Percentiles rank a stretch among this genome's conserved stretches.
phyloP scores from a whole-genome alignment of 345 rosid genomes.

The Populus alba region DNA sequence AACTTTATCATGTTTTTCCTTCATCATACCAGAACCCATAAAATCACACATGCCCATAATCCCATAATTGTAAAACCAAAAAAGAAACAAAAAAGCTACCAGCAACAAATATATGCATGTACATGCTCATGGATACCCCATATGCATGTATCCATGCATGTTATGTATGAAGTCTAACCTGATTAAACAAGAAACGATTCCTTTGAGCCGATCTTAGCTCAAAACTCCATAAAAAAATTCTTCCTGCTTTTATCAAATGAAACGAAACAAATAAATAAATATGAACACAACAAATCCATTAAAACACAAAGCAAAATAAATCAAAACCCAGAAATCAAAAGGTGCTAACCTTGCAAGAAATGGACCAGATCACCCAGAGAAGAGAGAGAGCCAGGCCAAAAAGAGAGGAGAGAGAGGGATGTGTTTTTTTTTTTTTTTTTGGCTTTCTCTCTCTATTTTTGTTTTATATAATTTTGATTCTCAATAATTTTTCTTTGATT shows the following conservation, averaged over 20 bases:
- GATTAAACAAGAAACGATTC: slow-evolving; percentile 8
- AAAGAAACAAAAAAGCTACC: background rate
- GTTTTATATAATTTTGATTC: background rate
- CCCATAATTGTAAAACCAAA: background rate
- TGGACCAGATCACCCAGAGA: slow-evolving; percentile 38
- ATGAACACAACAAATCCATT: background rate
- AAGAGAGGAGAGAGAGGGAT: slow-evolving; percentile 1
- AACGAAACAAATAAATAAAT: background rate
- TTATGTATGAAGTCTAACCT: slow-evolving; percentile 5
- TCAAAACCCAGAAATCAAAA: slow-evolving; percentile 7
- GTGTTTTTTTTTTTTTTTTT: background rate
- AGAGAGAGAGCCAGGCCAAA: slow-evolving; percentile 2
- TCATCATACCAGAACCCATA: background rate
- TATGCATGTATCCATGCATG: background rate
- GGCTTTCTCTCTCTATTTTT: background rate
- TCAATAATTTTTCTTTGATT: background rate
- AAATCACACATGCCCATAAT: background rate
- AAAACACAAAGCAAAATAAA: background rate
- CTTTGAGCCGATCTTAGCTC: slow-evolving; percentile 28
- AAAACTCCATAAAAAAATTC: slow-evolving; percentile 26
- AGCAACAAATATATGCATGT: background rate
- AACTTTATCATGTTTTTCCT: background rate
- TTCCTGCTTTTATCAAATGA: slow-evolving; percentile 17
- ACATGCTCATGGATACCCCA: background rate
- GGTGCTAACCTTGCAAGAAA: slow-evolving; percentile 31